These are phyloP conservation scores for Cucurbita maxima DNA, from an alignment of 306 rosid genomes.

Conservation along the genomic window DNA sequence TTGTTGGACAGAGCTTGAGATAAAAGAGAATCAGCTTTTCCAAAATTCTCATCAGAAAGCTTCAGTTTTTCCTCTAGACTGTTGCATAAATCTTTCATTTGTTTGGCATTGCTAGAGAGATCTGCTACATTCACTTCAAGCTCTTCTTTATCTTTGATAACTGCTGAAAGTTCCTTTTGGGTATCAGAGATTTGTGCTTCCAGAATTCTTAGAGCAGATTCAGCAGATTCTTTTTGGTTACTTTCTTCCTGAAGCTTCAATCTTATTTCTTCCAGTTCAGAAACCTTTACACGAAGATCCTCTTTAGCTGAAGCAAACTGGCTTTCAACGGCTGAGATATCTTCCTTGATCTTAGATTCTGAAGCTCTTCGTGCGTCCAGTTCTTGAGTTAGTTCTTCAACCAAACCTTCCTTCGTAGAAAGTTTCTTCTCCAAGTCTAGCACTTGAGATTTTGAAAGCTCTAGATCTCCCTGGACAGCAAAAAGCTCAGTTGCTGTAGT, in stretches of 20 bases:
- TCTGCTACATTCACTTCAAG: constrained; percentile 42
- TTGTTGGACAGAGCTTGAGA: constrained; percentile 55
- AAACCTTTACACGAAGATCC: constrained; percentile 39
- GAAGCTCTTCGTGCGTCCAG: constrained; percentile 39
- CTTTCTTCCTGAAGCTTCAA: constrained; percentile 51
- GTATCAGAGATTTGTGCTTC: constrained; percentile 30
- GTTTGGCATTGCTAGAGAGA: constrained; percentile 25
- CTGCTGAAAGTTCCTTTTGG: constrained; percentile 33
- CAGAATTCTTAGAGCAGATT: constrained; percentile 29
- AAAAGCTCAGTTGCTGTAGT: constrained; percentile 54
- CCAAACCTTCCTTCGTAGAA: constrained; percentile 38
- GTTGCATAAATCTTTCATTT: constrained; percentile 31
- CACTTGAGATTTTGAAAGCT: constrained; percentile 46
- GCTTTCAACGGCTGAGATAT: constrained; percentile 50
- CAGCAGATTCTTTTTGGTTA: constrained; percentile 37
- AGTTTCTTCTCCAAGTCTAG: constrained; percentile 34
- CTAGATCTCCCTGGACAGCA: constrained; percentile 50
- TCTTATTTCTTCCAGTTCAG: constrained; percentile 48
- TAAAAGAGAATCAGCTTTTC: constrained; percentile 51
- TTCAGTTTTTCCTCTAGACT: constrained; percentile 58
- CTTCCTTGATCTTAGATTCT: constrained; percentile 58
- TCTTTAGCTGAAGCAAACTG: constrained; percentile 43
- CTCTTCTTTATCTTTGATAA: constrained; percentile 30
- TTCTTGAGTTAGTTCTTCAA: constrained; percentile 41
- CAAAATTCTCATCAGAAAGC: constrained; percentile 44